These are phyloP conservation scores for Micractinium conductrix DNA, from an alignment of 139 green algal genomes.

Conservation along the genomic window DNA sequence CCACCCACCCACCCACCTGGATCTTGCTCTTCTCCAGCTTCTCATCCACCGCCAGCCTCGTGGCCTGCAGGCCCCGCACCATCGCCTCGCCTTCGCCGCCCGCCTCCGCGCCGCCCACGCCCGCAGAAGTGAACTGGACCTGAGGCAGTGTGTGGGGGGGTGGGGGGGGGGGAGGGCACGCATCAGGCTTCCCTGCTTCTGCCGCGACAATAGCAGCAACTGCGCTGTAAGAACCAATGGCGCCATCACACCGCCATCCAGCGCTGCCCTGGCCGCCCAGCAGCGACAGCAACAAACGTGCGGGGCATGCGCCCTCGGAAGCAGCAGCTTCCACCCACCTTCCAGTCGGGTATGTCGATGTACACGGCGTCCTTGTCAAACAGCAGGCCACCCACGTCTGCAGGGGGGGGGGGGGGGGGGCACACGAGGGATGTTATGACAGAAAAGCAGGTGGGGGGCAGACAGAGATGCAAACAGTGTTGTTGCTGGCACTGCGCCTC, in stretches of 20 bases:
- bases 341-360: slow-evolving; percentile 97
- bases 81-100: slow-evolving; percentile 80
- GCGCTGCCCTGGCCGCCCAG: no score
- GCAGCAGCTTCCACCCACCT: slow-evolving; percentile 79
- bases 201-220: no score
- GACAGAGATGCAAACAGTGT: neutral
- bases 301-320: no score
- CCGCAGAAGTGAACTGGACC: slow-evolving; percentile 64
- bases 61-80: slow-evolving; percentile 85
- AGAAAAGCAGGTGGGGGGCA: neutral
- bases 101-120: slow-evolving; percentile 14
- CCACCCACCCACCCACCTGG: slow-evolving; percentile 54
- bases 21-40: slow-evolving; percentile 71
- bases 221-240: neutral
- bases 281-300: no score
- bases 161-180: neutral
- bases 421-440: neutral
- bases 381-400: slow-evolving; percentile 88
- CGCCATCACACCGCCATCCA: neutral
- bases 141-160: slow-evolving; percentile 17
- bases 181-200: no score
- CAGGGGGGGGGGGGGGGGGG: neutral
- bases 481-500: neutral
- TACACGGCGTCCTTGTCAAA: slow-evolving; percentile 99
- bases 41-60: slow-evolving; percentile 82